Base-by-base conservation (phyloP, 352 stramenopile genomes). In the Globisporangium splendens region DNA sequence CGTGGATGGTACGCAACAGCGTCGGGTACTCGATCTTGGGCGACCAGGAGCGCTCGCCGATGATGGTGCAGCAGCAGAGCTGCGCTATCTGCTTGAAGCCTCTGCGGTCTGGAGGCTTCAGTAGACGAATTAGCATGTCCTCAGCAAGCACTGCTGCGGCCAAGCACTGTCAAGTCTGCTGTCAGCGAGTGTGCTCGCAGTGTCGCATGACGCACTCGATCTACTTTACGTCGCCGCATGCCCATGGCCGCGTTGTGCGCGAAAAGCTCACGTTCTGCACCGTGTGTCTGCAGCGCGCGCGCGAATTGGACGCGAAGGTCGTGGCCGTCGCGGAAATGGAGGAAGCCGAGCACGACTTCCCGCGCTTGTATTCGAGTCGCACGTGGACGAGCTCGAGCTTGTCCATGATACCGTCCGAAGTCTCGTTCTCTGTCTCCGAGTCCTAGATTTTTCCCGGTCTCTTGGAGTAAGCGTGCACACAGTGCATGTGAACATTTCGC, bases 1-100 rank as follows among this genome's bases (percentile, higher is more conserved):
- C 56, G 56, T 35, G 47, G 18, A n/a, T 62, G 38, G 31, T 62
- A 13, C 47, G 33, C 33, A 22, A 33, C 14, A 50, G 38, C 14
- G 14, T 31, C 5, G 24, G 24, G 24, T 31, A 31, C 24, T 31
- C 24, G 24, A 5, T 31, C 24, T 6, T 31, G 24, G 24, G 24
- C 24, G 24, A 31, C 24, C 38, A 17, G 38, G 11, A 13, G 38
- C 11, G 38, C 38, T 43, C 11, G 38, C 14, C 8, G 2, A 17
- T 17, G 10, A 31, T 10, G 22, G 15, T 10, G 12, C n/a, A 17
- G 18, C 46, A 15, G 3, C 38, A 13, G 11, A 43, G 38, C 5
- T 43, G 38, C 38, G 38, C 38, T 3, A 17, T 43, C 11, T 43
- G 38, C 8, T 11, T 8, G 38, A 43, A 13, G 38, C 10, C 10